These are phyloP conservation scores for Botrytis deweyae DNA, from an alignment of 2,329 filamentous ascomycete species.

Conservation along the genomic window DNA sequence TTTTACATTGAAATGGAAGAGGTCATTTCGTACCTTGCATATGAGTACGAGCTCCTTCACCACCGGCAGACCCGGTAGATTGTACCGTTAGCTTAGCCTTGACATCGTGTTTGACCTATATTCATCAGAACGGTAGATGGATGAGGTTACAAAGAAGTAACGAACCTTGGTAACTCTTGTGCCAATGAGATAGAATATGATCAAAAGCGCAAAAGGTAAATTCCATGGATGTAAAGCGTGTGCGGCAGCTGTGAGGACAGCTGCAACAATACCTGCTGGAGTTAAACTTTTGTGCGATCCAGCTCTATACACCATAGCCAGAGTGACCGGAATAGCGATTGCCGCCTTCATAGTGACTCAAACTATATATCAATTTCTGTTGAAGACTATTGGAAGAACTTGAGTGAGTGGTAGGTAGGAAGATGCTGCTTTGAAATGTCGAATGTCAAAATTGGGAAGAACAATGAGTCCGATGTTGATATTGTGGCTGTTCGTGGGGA, in stretches of 20 bases:
- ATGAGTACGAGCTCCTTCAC: slow-evolving; percentile 80
- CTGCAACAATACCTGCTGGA: slow-evolving; percentile 68
- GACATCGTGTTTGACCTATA: slow-evolving; percentile 77
- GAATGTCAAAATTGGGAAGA: neutral
- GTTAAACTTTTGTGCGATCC: slow-evolving; percentile 76
- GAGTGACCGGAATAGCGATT: slow-evolving; percentile 57
- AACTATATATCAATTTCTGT: neutral
- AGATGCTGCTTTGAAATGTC: neutral
- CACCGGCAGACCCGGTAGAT: slow-evolving; percentile 68
- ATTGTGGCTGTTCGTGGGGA: neutral
- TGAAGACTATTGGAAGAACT: neutral
- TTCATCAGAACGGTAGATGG: slow-evolving; percentile 25
- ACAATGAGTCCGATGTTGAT: slow-evolving; percentile 10
- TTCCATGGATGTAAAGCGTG: slow-evolving; percentile 94
- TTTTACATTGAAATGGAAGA: neutral
- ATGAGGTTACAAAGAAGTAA: neutral
- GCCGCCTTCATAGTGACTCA: slow-evolving; percentile 52
- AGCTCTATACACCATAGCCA: slow-evolving; percentile 64
- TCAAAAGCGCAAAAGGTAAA: slow-evolving; percentile 80
- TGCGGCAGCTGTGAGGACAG: slow-evolving; percentile 68
- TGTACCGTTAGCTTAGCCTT: slow-evolving; percentile 81
- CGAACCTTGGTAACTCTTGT: slow-evolving; percentile 78
- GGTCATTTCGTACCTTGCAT: slow-evolving; percentile 60
- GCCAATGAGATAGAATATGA: slow-evolving; percentile 83
- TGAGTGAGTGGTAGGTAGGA: neutral